phyloP scores from a whole-genome alignment of 148 eudicot species.

The Simmondsia chinensis region DNA sequence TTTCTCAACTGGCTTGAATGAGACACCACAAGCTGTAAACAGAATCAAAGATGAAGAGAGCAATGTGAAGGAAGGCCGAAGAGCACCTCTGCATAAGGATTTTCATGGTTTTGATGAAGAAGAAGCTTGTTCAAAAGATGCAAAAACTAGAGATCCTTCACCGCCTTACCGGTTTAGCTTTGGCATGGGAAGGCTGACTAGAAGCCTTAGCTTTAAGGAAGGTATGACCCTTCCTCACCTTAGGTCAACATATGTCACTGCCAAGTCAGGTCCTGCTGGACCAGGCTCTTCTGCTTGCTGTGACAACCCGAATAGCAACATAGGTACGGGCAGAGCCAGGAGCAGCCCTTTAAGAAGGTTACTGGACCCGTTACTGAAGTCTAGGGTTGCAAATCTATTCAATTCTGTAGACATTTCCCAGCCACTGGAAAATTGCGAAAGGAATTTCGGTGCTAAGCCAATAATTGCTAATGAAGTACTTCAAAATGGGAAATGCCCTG shows the following conservation, averaged over 20 bases:
- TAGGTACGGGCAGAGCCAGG: conserved; percentile 23
- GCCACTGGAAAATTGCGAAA: conserved; percentile 10
- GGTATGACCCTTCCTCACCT: conserved; percentile 26
- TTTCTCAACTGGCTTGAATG: conserved; percentile 1
- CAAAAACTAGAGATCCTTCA: conserved; percentile 26
- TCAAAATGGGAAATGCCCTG: conserved; percentile 13
- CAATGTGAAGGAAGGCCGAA: conserved; percentile 3
- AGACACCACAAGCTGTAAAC: not conserved
- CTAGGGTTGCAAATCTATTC: conserved; percentile 19
- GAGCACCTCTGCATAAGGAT: conserved; percentile 5
- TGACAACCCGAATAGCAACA: conserved; percentile 11
- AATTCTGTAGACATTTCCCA: conserved; percentile 13
- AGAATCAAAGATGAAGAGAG: not conserved
- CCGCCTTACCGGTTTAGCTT: conserved; percentile 42
- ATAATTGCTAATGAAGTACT: conserved; percentile 9
- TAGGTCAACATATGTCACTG: conserved; percentile 16
- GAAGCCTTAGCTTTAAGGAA: conserved; percentile 70
- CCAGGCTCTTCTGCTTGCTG: conserved; percentile 17
- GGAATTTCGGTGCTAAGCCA: conserved; percentile 5
- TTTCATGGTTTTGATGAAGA: conserved; percentile 13
- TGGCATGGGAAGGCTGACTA: conserved; percentile 41
- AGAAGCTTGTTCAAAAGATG: conserved; percentile 11
- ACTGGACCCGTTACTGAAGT: conserved; percentile 50
- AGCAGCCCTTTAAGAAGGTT: conserved; percentile 62
- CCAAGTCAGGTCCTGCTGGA: conserved; percentile 48